Evolutionary conservation across 1,139 yeast genomes (phyloP), one percentile per base, ranked within the genome.

Genomic region (Hanseniaspora sp.): DNA sequence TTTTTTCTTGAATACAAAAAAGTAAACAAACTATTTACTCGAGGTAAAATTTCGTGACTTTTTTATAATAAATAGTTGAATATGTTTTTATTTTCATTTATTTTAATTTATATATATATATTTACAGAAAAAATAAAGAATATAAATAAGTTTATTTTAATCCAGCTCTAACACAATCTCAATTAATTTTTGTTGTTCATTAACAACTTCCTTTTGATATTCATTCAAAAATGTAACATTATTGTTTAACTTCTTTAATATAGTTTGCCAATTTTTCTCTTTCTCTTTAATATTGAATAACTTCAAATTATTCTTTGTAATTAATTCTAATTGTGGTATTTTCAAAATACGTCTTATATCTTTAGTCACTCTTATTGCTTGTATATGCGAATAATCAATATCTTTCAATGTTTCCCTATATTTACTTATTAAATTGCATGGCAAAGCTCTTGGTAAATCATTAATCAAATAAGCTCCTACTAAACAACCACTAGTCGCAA

Each of bases 381-480:
- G 90, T 45, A 74, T 65, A 61, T 85, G 94, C 11, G 85, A 80
- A 62, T 87, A 92, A 58, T 88, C 96, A 62, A 81, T 69, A 23
- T 76, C 78, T 39, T 74, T 71, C 39, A 92, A 72, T 62, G 83
- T 85, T 8, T 64, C 65, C 58, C 77, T 78, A 59, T 90, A 78
- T 67, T 85, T 87, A 54, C 75, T 73, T 0, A 95, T 87, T 58
- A 88, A 76, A 56, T 88, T 88, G 61, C 88, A 74, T 29, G 96
- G 95, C 62, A 86, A 78, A 0, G 97, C 95, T 61, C 84, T 78
- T 1, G 96, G 96, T 17, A 94, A 80, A 66, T 92, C 98, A 55
- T 74, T 73, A 12, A 87, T 70, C 57, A 88, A 67, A 62, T 86
- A 87, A 44, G 82, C 81, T 0, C 80, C 70, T 0, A 88, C 78